Evolutionary conservation across 768 basidiomycete species (phyloP).

Genomic region (Dentipellis fragilis): DNA sequence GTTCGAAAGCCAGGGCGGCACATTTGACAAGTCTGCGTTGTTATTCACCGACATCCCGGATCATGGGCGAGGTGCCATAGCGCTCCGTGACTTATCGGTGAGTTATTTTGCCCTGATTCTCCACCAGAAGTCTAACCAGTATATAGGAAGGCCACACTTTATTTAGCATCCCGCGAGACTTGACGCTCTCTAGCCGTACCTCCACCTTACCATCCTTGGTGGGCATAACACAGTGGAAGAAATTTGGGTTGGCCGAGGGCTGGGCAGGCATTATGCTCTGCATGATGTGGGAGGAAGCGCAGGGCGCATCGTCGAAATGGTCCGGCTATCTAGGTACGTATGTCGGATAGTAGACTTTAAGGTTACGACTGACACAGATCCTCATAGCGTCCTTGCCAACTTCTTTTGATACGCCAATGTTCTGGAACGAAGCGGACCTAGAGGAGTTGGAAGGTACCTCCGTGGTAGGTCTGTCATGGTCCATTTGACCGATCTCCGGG

Average conservation of each 20-base stretch:
- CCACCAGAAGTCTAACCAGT: slow-evolving; percentile 4
- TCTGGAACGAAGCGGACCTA: slow-evolving; percentile 74
- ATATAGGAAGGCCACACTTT: slow-evolving; percentile 61
- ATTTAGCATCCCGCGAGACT: slow-evolving; percentile 70
- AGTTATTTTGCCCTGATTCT: slow-evolving; percentile 6
- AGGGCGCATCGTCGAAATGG: slow-evolving; percentile 58
- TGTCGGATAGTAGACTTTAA: not conserved
- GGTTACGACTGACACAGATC: not conserved
- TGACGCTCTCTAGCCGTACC: slow-evolving; percentile 74
- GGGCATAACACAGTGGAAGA: slow-evolving; percentile 56
- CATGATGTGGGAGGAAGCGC: slow-evolving; percentile 90
- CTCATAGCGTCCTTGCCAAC: slow-evolving; percentile 55
- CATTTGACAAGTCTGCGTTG: slow-evolving; percentile 27
- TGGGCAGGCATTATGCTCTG: slow-evolving; percentile 88
- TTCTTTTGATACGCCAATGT: slow-evolving; percentile 85
- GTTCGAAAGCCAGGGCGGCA: slow-evolving; percentile 44
- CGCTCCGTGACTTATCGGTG: slow-evolving; percentile 62
- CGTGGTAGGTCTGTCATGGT: slow-evolving; percentile 60
- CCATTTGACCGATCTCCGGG: not conserved
- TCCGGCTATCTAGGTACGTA: slow-evolving; percentile 56
- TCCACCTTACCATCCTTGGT: slow-evolving; percentile 54
- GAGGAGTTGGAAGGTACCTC: slow-evolving; percentile 71
- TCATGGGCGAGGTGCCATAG: slow-evolving; percentile 63
- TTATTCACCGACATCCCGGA: slow-evolving; percentile 29
- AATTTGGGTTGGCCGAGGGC: slow-evolving; percentile 46